A percentile compares a stretch with the other conserved stretches of the same genome.
Evolutionary conservation across 169 alveolate species (phyloP).

Genomic region (Besnoitia besnoiti): DNA sequence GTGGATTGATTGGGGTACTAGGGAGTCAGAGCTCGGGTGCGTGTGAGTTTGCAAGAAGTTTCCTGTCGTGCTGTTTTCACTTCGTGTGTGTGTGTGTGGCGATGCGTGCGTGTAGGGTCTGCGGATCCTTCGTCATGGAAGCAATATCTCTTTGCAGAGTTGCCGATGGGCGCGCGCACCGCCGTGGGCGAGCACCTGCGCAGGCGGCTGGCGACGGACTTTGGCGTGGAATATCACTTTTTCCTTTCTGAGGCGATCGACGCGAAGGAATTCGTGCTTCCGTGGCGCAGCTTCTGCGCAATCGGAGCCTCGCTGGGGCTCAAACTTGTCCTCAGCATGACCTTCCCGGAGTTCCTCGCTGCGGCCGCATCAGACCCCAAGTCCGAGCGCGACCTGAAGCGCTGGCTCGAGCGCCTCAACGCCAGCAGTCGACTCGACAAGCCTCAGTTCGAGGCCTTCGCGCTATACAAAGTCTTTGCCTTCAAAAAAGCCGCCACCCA

Average conservation of each 20-base stretch:
- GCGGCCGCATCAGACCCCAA: neutral
- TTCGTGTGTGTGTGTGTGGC: neutral
- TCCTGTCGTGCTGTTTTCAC: neutral
- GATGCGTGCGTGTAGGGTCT: neutral
- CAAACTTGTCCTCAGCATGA: slow-evolving; percentile 51
- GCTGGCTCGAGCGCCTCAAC: slow-evolving; percentile 12
- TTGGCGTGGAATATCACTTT: slow-evolving; percentile 78
- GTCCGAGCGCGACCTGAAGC: neutral
- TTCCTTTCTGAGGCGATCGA: slow-evolving; percentile 77
- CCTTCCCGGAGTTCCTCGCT: slow-evolving; percentile 64
- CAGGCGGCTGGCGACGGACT: neutral
- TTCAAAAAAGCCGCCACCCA: neutral
- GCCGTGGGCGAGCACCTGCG: slow-evolving; percentile 53
- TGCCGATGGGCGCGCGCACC: slow-evolving; percentile 65
- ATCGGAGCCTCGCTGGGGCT: slow-evolving; percentile 65
- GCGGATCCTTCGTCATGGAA: neutral
- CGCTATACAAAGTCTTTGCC: slow-evolving; percentile 30
- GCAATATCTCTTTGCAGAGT: slow-evolving; percentile 10
- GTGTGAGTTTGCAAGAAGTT: too few relatives aligned
- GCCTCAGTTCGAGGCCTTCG: slow-evolving; percentile 40
- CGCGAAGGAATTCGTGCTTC: slow-evolving; percentile 76
- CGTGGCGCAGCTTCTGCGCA: slow-evolving; percentile 67
- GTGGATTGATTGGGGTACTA: neutral
- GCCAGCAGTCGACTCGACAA: neutral
- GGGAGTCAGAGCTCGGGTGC: neutral